Evolutionary conservation across 2,329 filamentous ascomycete genomes (phyloP), one percentile per base, ranked within the genome.

Genomic region (Mariannaea elegans): DNA sequence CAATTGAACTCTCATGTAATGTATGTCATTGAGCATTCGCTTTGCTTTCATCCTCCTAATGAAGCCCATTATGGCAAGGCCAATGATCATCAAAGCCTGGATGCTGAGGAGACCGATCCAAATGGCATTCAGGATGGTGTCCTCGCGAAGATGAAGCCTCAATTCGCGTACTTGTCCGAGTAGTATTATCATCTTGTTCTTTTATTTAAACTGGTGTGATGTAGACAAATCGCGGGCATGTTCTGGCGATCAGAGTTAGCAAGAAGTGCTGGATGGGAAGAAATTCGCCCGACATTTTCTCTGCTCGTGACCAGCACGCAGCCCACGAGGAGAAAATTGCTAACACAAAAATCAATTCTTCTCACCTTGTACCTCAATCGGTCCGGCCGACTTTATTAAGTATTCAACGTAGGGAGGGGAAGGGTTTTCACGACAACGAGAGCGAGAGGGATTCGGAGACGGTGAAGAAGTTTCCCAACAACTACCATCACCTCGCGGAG

Each of bases 91-190:
- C 41, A 80, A 58, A 16, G 78, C 76, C 63, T 83, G 79, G 32
- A 83, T 65, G 16, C 75, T 75, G 38, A 83, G 69, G n/a, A 83
- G 75, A 38, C 78, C 76, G 46, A 83, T 75, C 79, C 81, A 83
- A 46, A 83, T 66, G 31, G 75, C 72, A 73, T 83, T 82, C 45
- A 82, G 71, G 31, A 82, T 73, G 49, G 70, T 61, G 65, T 73
- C 47, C 71, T 68, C 62, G 56, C 57, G 65, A 69, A 65, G 61
- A 71, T 71, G 61, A 71, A 71, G 63, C 39, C 67, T 59, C 57
- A 68, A 38, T 45, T 59, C 56, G 50, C 56, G 56, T 36, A 50
- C 32, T 34, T 55, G 56, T 38, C 45, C 50, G 16, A 32, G 38
- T 12, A 50, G 12, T 18, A 59, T 46, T 38, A 56, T 54, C 55